Percentiles rank a stretch among this genome's conserved stretches.
Conservation (phyloP, 192 early-diverging fungal genomes). For the Radiomyces spectabilis region DNA sequence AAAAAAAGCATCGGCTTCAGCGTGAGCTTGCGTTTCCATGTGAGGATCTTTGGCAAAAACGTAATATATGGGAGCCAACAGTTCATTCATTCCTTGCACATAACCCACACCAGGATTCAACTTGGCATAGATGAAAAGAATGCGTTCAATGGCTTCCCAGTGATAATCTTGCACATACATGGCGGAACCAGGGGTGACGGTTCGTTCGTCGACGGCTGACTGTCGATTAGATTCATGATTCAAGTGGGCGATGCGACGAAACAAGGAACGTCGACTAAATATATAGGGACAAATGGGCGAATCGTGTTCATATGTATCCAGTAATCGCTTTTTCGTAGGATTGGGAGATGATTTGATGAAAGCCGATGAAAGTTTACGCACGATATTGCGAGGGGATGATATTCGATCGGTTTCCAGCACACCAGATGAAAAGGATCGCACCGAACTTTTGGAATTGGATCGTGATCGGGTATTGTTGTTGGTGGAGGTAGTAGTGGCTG, state of each 20-base stretch:
- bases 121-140: constrained; percentile 74
- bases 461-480: constrained; percentile 7
- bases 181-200: too few relatives aligned
- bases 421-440: constrained; percentile 15
- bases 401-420: constrained; percentile 4
- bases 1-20: constrained; percentile 78
- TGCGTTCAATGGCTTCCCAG: constrained; percentile 71
- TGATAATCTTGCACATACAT: constrained; percentile 51
- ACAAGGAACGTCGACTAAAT: constrained; percentile 44
- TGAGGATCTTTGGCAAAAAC: constrained; percentile 50
- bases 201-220: background rate
- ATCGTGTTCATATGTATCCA: constrained; percentile 6
- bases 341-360: constrained; percentile 5
- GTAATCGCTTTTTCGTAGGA: constrained; percentile 12
- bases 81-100: constrained; percentile 87
- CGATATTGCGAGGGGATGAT: constrained; percentile 16
- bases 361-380: constrained; percentile 20
- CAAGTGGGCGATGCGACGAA: constrained; percentile 57
- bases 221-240: constrained; percentile 53
- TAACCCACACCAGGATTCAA: constrained; percentile 77
- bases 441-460: constrained; percentile 24
- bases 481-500: background rate
- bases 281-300: constrained; percentile 37
- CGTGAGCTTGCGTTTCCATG: constrained; percentile 42
- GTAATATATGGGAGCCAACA: constrained; percentile 75